Percentiles rank a stretch among this genome's conserved stretches.
Conservation (phyloP, 2,329 filamentous ascomycete species). For the Thielaviopsis punctulata region DNA sequence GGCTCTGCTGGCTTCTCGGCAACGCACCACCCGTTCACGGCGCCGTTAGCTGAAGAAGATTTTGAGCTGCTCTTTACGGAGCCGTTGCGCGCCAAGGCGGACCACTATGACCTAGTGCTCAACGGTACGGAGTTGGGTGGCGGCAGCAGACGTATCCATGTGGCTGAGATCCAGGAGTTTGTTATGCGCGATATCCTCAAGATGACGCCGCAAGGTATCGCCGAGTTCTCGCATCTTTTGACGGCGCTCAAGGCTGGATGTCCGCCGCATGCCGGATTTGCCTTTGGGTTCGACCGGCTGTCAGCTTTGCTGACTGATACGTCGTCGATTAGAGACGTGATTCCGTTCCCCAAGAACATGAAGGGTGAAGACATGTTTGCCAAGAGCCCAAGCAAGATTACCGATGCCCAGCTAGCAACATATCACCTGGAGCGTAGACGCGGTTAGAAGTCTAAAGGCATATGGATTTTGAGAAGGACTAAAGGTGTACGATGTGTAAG, state of each 20-base stretch:
- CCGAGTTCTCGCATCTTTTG: conserved; percentile 71
- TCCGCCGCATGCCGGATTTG: conserved; percentile 87
- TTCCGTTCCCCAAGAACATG: conserved; percentile 90
- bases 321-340: conserved; percentile 74
- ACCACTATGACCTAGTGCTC: conserved; percentile 90
- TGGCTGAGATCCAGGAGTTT: conserved; percentile 64
- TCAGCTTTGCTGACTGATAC: conserved; percentile 63
- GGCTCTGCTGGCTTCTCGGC: conserved; percentile 64
- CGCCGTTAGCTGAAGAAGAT: conserved; percentile 55
- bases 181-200: conserved; percentile 70
- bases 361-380: conserved; percentile 78
- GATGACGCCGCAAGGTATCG: conserved; percentile 55
- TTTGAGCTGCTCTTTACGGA: conserved; percentile 56
- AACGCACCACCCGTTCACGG: conserved; percentile 92
- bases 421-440: conserved; percentile 26
- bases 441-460: background rate
- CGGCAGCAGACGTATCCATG: conserved; percentile 82
- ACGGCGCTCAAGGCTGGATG: conserved; percentile 70
- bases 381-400: conserved; percentile 55
- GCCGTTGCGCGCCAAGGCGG: conserved; percentile 57
- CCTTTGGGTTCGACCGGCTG: conserved; percentile 78
- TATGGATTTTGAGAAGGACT: background rate
- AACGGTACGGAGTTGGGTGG: conserved; percentile 92
- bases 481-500: background rate
- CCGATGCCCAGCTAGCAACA: conserved; percentile 32